Evolutionary conservation across 1,284 basidiomycete genomes (phyloP).

Genomic region (Microbotryum intermedium): DNA sequence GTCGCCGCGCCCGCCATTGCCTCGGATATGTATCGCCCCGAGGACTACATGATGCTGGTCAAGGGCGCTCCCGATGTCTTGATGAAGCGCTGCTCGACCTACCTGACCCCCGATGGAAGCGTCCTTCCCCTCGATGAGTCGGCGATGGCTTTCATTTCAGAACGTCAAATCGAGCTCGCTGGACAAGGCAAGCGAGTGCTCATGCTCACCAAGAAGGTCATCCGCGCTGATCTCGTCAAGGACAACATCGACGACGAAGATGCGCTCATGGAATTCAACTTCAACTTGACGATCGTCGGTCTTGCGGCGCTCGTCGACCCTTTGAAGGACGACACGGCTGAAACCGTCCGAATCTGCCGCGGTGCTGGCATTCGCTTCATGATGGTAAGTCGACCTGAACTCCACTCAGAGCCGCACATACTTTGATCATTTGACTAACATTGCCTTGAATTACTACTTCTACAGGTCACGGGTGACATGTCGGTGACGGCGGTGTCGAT

Average conservation of each 20-base stretch:
- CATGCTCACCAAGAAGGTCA: constrained; percentile 41
- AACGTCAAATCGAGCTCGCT: constrained; percentile 49
- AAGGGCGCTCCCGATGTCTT: constrained; percentile 55
- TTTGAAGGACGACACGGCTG: constrained; percentile 52
- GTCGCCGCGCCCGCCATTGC: too few relatives aligned
- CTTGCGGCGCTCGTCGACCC: constrained; percentile 59
- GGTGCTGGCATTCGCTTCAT: constrained; percentile 40
- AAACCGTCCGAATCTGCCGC: constrained; percentile 48
- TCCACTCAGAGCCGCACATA: too few relatives aligned
- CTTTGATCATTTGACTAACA: background rate
- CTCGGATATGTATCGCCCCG: too few relatives aligned
- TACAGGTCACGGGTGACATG: constrained; percentile 61
- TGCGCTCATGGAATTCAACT: constrained; percentile 36
- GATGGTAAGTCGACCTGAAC: background rate
- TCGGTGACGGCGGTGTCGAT: constrained; percentile 52
- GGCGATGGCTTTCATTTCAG: constrained; percentile 36
- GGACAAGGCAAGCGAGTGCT: constrained; percentile 56
- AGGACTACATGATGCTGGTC: too few relatives aligned
- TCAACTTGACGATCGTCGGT: constrained; percentile 52
- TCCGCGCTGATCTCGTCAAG: constrained; percentile 26
- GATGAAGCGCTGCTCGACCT: constrained; percentile 41
- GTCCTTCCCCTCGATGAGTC: constrained; percentile 39
- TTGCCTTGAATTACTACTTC: constrained; percentile 50
- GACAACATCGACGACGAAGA: constrained; percentile 32
- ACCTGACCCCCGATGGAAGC: constrained; percentile 38